These are phyloP conservation scores for Xylaria grammica DNA, from an alignment of 495 filamentous ascomycete species.

Conservation along the genomic window DNA sequence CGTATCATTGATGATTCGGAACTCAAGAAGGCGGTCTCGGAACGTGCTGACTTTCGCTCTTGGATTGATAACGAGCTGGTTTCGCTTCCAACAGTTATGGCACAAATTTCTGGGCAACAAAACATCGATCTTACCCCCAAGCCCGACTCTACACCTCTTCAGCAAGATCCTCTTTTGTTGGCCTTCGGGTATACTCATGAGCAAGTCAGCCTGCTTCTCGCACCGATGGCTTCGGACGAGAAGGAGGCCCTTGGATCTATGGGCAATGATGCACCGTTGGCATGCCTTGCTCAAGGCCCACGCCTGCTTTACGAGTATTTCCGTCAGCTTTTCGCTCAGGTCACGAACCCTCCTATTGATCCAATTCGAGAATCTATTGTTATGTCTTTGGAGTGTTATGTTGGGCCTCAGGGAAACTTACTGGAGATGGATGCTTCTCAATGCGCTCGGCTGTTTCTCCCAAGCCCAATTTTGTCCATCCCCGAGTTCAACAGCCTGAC, in stretches of 20 bases:
- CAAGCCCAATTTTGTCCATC: slow-evolving; percentile 89
- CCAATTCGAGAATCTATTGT: slow-evolving; percentile 98
- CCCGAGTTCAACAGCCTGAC: slow-evolving; percentile 90
- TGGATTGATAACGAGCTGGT: slow-evolving; percentile 92
- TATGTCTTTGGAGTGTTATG: slow-evolving; percentile 98
- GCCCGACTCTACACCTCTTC: slow-evolving; percentile 75
- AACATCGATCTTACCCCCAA: slow-evolving; percentile 64
- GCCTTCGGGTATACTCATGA: slow-evolving; percentile 97
- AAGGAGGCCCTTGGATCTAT: slow-evolving; percentile 99
- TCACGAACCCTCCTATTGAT: slow-evolving; percentile 98
- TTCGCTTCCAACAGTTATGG: slow-evolving; percentile 73
- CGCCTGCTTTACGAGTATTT: slow-evolving; percentile 97
- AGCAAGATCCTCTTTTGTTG: slow-evolving; percentile 82
- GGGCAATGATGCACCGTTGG: slow-evolving; percentile 97
- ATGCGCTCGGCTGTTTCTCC: slow-evolving; percentile 83
- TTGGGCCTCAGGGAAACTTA: slow-evolving; percentile 96
- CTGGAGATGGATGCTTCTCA: slow-evolving; percentile 93
- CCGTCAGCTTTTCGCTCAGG: slow-evolving; percentile 97
- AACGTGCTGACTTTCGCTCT: slow-evolving; percentile 80
- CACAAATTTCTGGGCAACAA: slow-evolving; percentile 34
- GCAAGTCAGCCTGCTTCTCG: slow-evolving; percentile 91
- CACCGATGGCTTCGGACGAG: slow-evolving; percentile 97
- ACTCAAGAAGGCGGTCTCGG: slow-evolving; percentile 87
- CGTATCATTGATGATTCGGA: slow-evolving; percentile 96
- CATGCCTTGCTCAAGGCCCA: slow-evolving; percentile 87